A percentile compares a stretch with the other conserved stretches of the same genome.
Conservation (phyloP, 345 rosid species). For the Euclidium syriacum region DNA sequence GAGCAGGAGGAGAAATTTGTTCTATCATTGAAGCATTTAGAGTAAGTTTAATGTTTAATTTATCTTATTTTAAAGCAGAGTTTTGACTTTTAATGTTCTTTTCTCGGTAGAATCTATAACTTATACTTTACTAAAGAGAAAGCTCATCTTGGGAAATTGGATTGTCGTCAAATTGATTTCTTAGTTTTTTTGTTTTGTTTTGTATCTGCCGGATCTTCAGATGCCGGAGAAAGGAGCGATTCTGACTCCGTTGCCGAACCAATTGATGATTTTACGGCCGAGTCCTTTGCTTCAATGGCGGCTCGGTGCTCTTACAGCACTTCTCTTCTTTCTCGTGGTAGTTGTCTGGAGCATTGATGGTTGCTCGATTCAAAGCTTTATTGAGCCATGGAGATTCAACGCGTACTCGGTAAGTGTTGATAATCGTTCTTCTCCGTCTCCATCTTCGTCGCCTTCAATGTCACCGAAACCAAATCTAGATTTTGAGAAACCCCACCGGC, state of each 20-base stretch:
- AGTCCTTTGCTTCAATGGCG: constrained; percentile 61
- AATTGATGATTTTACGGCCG: constrained; percentile 35
- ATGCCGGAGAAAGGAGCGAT: constrained; percentile 62
- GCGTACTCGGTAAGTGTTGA: constrained; percentile 23
- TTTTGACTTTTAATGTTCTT: neutral
- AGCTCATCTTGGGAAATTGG: constrained; percentile 20
- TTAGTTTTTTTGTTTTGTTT: neutral
- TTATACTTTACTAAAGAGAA: neutral
- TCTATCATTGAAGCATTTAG: neutral
- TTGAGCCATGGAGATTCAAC: constrained; percentile 55
- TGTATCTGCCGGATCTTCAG: constrained; percentile 20
- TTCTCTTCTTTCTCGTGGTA: constrained; percentile 55
- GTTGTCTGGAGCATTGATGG: constrained; percentile 76
- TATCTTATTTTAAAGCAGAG: neutral
- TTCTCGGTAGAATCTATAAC: constrained; percentile 22
- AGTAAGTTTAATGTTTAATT: constrained; percentile 22
- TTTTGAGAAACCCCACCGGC: constrained; percentile 3
- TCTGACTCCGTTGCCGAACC: constrained; percentile 26
- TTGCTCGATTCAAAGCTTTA: constrained; percentile 41
- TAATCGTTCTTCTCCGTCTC: constrained; percentile 2
- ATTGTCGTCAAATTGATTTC: constrained; percentile 26
- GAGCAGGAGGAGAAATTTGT: neutral
- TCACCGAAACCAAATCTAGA: neutral
- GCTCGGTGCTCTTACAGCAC: constrained; percentile 53
- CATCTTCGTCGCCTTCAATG: constrained; percentile 3